These are phyloP conservation scores for Petunia hybrid DNA, from an alignment of 305 asterid species.

Conservation along the genomic window DNA sequence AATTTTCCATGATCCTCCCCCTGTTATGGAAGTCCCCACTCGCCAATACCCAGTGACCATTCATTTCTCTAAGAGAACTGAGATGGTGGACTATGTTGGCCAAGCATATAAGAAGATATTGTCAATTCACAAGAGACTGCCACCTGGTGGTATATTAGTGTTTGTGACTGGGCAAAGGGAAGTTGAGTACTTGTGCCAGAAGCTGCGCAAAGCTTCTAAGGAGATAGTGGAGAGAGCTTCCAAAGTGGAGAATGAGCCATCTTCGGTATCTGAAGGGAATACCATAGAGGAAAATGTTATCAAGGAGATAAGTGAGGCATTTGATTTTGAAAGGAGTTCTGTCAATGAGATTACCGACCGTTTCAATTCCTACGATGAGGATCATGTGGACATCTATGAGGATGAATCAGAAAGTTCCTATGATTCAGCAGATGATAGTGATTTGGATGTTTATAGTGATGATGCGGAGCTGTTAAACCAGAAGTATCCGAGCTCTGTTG, in stretches of 20 bases:
- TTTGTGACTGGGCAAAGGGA: slow-evolving; percentile 96
- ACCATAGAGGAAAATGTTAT: slow-evolving; percentile 53
- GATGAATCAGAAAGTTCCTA: slow-evolving; percentile 64
- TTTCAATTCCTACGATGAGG: slow-evolving; percentile 64
- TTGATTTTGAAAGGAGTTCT: slow-evolving; percentile 61
- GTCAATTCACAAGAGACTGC: slow-evolving; percentile 89
- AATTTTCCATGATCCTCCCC: slow-evolving; percentile 74
- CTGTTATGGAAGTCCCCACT: slow-evolving; percentile 82
- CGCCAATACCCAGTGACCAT: slow-evolving; percentile 84
- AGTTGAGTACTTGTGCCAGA: slow-evolving; percentile 83
- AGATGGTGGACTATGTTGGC: slow-evolving; percentile 77
- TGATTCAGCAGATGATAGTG: slow-evolving; percentile 81
- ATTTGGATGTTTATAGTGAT: slow-evolving; percentile 60
- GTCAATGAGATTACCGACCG: slow-evolving; percentile 69
- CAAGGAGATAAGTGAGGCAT: slow-evolving; percentile 81
- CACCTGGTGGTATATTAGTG: slow-evolving; percentile 94
- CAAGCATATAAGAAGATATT: slow-evolving; percentile 84
- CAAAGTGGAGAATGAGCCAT: slow-evolving; percentile 41
- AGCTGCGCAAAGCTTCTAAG: slow-evolving; percentile 66
- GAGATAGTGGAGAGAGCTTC: slow-evolving; percentile 50
- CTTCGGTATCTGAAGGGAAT: slow-evolving; percentile 50
- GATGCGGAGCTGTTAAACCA: slow-evolving; percentile 50
- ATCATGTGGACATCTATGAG: slow-evolving; percentile 56
- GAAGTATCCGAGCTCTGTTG: slow-evolving; percentile 44
- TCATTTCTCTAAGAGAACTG: slow-evolving; percentile 90